Percentiles rank a stretch among this genome's conserved stretches.
Evolutionary conservation across 1,284 basidiomycete species (phyloP).

Genomic region (Thecaphora frezii): DNA sequence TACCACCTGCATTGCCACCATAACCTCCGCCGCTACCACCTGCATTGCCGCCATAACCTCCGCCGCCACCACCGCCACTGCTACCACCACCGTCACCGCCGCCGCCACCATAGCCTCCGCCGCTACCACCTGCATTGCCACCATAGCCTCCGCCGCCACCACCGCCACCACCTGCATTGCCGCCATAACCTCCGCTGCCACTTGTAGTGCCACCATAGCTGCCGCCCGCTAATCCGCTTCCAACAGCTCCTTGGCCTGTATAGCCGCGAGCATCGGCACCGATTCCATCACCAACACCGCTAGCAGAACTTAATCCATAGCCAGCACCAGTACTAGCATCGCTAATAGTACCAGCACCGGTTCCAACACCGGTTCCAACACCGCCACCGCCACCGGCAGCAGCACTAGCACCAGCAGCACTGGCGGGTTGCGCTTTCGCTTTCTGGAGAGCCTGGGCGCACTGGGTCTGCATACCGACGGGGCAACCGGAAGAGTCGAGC

Average conservation of each 20-base stretch:
- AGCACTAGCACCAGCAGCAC: neutral
- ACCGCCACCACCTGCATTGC: neutral
- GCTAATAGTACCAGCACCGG: conserved; percentile 4
- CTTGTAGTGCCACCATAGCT: no score
- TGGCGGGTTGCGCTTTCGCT: no score
- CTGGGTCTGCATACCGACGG: no score
- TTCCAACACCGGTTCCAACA: conserved; percentile 1
- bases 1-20: conserved; percentile 5
- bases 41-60: neutral
- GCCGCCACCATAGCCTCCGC: neutral
- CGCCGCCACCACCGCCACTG: conserved; percentile 1
- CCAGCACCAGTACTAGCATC: conserved; percentile 3
- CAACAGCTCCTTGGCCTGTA: no score
- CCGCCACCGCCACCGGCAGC: conserved; percentile 1
- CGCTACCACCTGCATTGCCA: neutral
- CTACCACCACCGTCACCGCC: neutral
- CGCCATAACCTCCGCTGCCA: no score
- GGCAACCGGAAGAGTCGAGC: no score
- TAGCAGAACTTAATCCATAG: neutral
- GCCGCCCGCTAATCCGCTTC: no score
- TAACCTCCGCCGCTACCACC: neutral
- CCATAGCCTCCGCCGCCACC: neutral
- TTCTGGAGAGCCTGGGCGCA: no score
- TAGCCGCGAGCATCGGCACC: neutral
- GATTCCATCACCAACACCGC: conserved; percentile 1